These are phyloP conservation scores for Geotrichum cucujoidarum DNA, from an alignment of 1,139 yeast species.

Conservation along the genomic window DNA sequence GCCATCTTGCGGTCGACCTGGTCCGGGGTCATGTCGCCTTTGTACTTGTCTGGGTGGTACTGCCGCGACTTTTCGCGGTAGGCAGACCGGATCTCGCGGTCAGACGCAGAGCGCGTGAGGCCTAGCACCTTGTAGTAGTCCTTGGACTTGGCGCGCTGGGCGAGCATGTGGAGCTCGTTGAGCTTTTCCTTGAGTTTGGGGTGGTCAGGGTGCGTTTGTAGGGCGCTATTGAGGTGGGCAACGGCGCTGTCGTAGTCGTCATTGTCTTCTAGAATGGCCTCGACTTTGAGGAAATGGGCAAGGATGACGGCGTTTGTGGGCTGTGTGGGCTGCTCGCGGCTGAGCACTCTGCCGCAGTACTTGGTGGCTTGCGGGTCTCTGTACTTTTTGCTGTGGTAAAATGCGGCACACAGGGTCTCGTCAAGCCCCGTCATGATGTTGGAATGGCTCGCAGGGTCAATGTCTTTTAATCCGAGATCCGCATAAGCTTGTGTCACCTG, in stretches of 20 bases:
- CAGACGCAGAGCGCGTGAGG: conserved; percentile 61
- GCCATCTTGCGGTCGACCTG: conserved; percentile 83
- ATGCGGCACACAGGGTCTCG: conserved; percentile 48
- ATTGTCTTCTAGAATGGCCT: conserved; percentile 37
- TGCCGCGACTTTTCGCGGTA: conserved; percentile 72
- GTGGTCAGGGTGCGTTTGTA: conserved; percentile 42
- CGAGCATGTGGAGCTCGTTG: conserved; percentile 49
- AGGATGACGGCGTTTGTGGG: conserved; percentile 5
- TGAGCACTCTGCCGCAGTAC: conserved; percentile 39
- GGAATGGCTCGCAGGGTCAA: conserved; percentile 13
- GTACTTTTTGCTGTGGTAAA: conserved; percentile 37
- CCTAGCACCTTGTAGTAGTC: conserved; percentile 83
- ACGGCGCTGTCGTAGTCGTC: conserved; percentile 46
- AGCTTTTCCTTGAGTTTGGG: conserved; percentile 47
- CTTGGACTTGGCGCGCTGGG: conserved; percentile 50
- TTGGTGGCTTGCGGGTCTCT: conserved; percentile 30
- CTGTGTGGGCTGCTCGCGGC: conserved; percentile 22
- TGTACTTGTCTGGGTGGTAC: conserved; percentile 88
- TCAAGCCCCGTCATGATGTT: conserved; percentile 37
- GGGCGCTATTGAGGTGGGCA: conserved; percentile 40
- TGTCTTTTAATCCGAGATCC: conserved; percentile 2
- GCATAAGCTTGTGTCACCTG: conserved; percentile 6
- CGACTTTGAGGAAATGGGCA: conserved; percentile 42
- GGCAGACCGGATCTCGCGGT: conserved; percentile 72
- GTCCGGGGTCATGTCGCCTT: conserved; percentile 61